phyloP scores from a whole-genome alignment of 2,329 filamentous ascomycete species.

The Exophiala lecanii-corni region DNA sequence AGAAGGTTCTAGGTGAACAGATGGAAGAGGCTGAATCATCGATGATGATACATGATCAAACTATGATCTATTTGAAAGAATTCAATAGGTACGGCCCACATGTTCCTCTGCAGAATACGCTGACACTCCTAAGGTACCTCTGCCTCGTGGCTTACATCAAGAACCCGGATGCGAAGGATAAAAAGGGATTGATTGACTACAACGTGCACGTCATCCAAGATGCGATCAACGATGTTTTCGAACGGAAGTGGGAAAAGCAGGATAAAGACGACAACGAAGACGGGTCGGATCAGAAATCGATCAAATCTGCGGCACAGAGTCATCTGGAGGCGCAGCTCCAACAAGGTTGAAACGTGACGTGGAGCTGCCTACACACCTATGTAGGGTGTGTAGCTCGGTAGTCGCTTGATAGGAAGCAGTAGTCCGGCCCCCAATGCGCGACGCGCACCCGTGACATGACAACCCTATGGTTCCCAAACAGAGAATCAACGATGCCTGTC shows the following conservation, averaged over 20 bases:
- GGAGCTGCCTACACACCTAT: too few relatives aligned
- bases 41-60: constrained; percentile 58
- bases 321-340: neutral
- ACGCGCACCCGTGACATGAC: too few relatives aligned
- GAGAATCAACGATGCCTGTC: too few relatives aligned
- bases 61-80: constrained; percentile 61
- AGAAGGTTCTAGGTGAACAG: constrained; percentile 39
- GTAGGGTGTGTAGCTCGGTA: too few relatives aligned
- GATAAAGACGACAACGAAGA: constrained; percentile 26
- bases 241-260: constrained; percentile 44
- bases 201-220: constrained; percentile 62
- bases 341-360: too few relatives aligned
- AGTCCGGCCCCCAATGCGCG: too few relatives aligned
- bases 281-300: constrained; percentile 5
- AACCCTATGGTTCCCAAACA: too few relatives aligned
- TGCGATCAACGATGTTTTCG: constrained; percentile 58
- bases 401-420: too few relatives aligned
- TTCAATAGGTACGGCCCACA: constrained; percentile 62
- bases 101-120: too few relatives aligned
- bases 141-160: constrained; percentile 62
- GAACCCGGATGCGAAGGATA: constrained; percentile 59
- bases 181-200: constrained; percentile 62
- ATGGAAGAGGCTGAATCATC: constrained; percentile 57
- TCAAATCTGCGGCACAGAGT: neutral
- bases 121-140: too few relatives aligned